phyloP scores from a whole-genome alignment of 371 early-diverging fungal genomes.

The Quaeritorhiza haematococci region DNA sequence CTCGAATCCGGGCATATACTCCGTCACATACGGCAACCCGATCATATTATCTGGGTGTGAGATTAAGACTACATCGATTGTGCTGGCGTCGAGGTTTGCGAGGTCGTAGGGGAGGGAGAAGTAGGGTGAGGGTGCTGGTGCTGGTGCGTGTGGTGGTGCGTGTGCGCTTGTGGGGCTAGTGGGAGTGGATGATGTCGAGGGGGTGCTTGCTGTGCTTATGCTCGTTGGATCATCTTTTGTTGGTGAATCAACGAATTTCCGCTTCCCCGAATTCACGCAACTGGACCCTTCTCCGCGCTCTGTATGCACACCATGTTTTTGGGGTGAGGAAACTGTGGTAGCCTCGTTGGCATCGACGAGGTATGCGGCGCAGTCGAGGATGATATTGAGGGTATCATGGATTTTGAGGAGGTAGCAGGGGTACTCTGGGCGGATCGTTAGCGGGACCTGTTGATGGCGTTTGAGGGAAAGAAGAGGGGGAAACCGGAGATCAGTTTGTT shows the following conservation, averaged over 20 bases:
- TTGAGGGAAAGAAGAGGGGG: no score
- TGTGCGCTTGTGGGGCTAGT: not conserved
- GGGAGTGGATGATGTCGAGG: not conserved
- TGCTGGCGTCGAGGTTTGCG: not conserved
- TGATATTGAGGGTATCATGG: conserved; percentile 1
- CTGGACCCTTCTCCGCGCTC: no score
- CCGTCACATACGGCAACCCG: conserved; percentile 79
- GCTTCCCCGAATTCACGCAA: no score
- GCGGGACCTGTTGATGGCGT: conserved; percentile 2
- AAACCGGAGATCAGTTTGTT: no score
- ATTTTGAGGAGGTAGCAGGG: conserved; percentile 11
- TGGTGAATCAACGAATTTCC: no score
- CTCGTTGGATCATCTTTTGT: no score
- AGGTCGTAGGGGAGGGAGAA: conserved; percentile 7
- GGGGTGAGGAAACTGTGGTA: no score
- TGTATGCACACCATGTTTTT: no score
- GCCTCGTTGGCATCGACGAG: no score
- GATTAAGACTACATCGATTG: conserved; percentile 71
- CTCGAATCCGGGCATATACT: conserved; percentile 74
- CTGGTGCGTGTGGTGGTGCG: no score
- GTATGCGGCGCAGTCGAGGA: conserved; percentile 13
- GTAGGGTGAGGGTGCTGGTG: no score
- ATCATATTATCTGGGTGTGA: conserved; percentile 68
- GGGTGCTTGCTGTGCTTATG: not conserved
- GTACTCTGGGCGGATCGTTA: conserved; percentile 9